Percentiles rank a stretch among this genome's conserved stretches.
Evolutionary conservation across 257 asterid genomes (phyloP).

Genomic region (Ehretia macrophylla): DNA sequence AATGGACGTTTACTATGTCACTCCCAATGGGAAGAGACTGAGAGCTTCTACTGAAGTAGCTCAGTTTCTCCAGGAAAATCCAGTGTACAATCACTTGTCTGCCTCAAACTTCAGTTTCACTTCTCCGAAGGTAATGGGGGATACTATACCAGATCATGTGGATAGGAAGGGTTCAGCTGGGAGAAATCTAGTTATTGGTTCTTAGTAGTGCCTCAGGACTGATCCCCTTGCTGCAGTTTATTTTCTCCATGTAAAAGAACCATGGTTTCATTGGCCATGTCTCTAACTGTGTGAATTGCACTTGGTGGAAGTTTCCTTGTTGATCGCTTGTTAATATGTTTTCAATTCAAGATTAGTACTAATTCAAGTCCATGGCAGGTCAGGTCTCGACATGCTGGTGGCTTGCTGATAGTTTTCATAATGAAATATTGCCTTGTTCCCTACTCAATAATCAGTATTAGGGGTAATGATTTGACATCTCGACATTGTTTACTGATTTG

Average conservation of each 20-base stretch:
- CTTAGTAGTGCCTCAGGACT: too few relatives aligned
- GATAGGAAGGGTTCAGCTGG: slow-evolving; percentile 10
- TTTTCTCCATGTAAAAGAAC: too few relatives aligned
- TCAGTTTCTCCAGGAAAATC: slow-evolving; percentile 33
- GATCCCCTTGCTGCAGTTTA: too few relatives aligned
- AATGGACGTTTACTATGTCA: slow-evolving; percentile 40
- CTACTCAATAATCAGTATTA: background rate
- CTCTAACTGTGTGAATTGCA: background rate
- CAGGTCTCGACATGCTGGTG: too few relatives aligned
- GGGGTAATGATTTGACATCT: too few relatives aligned
- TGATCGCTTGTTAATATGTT: too few relatives aligned
- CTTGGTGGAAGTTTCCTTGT: background rate
- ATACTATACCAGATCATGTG: slow-evolving; percentile 21
- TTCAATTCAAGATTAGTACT: too few relatives aligned
- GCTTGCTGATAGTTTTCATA: too few relatives aligned
- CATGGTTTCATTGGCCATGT: background rate
- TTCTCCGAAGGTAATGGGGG: slow-evolving; percentile 41
- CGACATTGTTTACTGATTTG: background rate
- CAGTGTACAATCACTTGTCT: slow-evolving; percentile 26
- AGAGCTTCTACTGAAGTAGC: slow-evolving; percentile 37
- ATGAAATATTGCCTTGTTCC: too few relatives aligned
- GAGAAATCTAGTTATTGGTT: background rate
- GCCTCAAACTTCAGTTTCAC: slow-evolving; percentile 44
- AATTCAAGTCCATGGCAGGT: too few relatives aligned
- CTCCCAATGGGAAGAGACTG: slow-evolving; percentile 49